Conservation (phyloP, 2,329 filamentous ascomycete species). For the Cordyceps javanica region DNA sequence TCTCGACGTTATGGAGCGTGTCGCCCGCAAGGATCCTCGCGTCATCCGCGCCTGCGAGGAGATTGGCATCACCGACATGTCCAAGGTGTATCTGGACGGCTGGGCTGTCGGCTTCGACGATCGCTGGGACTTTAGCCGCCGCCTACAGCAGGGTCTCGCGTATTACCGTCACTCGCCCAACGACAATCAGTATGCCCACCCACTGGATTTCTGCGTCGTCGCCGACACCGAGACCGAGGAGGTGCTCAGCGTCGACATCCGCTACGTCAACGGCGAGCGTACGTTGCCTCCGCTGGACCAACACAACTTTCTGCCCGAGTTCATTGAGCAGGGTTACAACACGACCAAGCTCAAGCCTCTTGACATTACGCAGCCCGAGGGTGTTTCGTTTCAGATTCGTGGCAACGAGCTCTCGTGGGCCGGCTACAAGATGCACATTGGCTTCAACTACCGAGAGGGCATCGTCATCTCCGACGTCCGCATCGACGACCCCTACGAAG, state of each 20-base stretch:
- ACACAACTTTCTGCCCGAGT: slow-evolving; percentile 32
- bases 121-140: slow-evolving; percentile 64
- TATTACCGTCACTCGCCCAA: slow-evolving; percentile 70
- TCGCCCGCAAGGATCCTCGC: slow-evolving; percentile 61
- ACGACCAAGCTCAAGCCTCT: slow-evolving; percentile 31
- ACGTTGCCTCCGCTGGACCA: slow-evolving; percentile 37
- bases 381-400: slow-evolving; percentile 39
- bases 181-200: slow-evolving; percentile 58
- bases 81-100: slow-evolving; percentile 77
- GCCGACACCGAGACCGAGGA: slow-evolving; percentile 42
- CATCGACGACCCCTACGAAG: slow-evolving; percentile 47
- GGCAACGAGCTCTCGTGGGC: slow-evolving; percentile 50
- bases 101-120: slow-evolving; percentile 83
- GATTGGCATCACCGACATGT: slow-evolving; percentile 72
- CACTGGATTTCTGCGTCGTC: slow-evolving; percentile 43
- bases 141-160: slow-evolving; percentile 75
- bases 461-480: slow-evolving; percentile 63
- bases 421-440: slow-evolving; percentile 65
- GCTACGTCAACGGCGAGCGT: slow-evolving; percentile 38
- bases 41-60: slow-evolving; percentile 73
- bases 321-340: slow-evolving; percentile 28
- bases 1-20: slow-evolving; percentile 64
- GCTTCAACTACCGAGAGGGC: slow-evolving; percentile 66
- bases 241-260: slow-evolving; percentile 38
- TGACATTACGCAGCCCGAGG: slow-evolving; percentile 34